Conservation (phyloP, 495 filamentous ascomycete genomes). For the Xylaria venustula region DNA sequence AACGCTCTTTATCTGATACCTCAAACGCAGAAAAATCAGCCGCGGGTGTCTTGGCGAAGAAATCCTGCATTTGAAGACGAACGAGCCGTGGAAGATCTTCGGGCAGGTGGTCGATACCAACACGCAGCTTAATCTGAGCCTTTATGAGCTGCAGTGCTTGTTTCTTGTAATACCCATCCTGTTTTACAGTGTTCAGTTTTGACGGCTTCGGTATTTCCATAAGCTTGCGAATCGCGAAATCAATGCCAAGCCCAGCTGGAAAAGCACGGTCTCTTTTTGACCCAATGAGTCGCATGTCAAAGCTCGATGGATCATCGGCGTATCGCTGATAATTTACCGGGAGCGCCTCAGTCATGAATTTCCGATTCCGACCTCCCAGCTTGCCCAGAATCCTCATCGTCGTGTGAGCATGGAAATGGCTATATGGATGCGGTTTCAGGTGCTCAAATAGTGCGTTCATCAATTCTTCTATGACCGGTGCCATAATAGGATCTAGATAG, state of each 20-base stretch:
- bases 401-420: conserved; percentile 94
- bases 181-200: conserved; percentile 51
- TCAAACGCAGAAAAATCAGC: conserved; percentile 61
- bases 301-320: conserved; percentile 79
- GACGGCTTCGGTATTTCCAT: conserved; percentile 68
- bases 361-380: conserved; percentile 89
- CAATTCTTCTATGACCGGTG: conserved; percentile 94
- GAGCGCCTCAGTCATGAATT: conserved; percentile 87
- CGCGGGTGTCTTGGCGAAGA: conserved; percentile 67
- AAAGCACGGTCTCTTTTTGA: conserved; percentile 85
- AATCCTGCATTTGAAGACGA: conserved; percentile 83
- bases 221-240: conserved; percentile 82
- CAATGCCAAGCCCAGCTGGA: conserved; percentile 78
- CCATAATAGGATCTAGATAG: conserved; percentile 98
- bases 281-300: conserved; percentile 85
- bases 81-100: conserved; percentile 84
- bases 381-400: conserved; percentile 99
- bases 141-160: conserved; percentile 85
- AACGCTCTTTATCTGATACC: conserved; percentile 72
- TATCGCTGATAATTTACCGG: conserved; percentile 77
- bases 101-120: conserved; percentile 83
- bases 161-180: conserved; percentile 85
- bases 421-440: conserved; percentile 86
- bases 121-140: conserved; percentile 82
- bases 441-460: conserved; percentile 98